These are phyloP conservation scores for Erodium maritimum DNA, from an alignment of 345 rosid genomes.

Conservation along the genomic window DNA sequence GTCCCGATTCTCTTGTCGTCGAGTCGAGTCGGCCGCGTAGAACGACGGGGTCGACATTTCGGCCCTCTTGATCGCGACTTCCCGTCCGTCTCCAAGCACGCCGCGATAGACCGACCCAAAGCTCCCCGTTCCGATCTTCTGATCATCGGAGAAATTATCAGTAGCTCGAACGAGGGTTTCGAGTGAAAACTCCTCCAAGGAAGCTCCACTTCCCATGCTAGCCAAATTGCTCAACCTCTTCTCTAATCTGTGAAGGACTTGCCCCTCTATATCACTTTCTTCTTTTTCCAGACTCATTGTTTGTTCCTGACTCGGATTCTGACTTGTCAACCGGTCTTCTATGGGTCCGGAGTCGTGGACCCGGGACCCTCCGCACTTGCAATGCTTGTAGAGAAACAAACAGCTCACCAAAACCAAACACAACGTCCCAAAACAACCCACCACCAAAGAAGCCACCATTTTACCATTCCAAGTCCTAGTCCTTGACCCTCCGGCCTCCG, in stretches of 20 bases:
- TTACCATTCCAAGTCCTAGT: constrained; percentile 21
- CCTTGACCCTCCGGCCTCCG: neutral
- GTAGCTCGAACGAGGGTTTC: constrained; percentile 35
- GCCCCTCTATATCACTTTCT: constrained; percentile 2
- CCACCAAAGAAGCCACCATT: constrained; percentile 39
- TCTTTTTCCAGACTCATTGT: neutral
- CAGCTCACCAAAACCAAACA: constrained; percentile 21
- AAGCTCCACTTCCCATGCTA: constrained; percentile 48
- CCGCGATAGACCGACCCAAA: constrained; percentile 66
- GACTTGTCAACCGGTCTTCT: constrained; percentile 18
- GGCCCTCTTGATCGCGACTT: constrained; percentile 73
- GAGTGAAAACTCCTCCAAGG: constrained; percentile 49
- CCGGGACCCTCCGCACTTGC: constrained; percentile 36
- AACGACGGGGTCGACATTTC: constrained; percentile 20
- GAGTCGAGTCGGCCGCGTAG: constrained; percentile 11
- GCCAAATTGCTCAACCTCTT: constrained; percentile 51
- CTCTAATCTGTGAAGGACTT: constrained; percentile 18
- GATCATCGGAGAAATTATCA: constrained; percentile 40
- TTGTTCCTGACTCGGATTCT: constrained; percentile 6
- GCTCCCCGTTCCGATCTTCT: constrained; percentile 60
- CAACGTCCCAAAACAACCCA: constrained; percentile 53
- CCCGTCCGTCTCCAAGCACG: constrained; percentile 42
- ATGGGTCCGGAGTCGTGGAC: constrained; percentile 66
- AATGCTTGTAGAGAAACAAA: constrained; percentile 30
- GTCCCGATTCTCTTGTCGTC: constrained; percentile 48